phyloP scores from a whole-genome alignment of 768 basidiomycete species.

The Trametes cubensis region DNA sequence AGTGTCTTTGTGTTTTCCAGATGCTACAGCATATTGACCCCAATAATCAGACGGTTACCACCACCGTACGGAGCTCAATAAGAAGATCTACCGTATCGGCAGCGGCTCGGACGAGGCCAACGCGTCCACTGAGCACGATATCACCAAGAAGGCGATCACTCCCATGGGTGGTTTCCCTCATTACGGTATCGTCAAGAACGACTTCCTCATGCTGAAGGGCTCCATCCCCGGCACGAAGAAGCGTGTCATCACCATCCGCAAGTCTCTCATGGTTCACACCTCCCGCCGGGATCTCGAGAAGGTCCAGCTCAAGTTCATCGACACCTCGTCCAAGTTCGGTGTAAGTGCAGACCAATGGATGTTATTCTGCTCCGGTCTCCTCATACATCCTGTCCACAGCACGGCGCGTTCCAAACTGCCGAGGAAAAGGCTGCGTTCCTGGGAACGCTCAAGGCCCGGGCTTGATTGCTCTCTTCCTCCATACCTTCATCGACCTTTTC shows the following conservation, averaged over 20 bases:
- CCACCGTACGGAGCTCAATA: conserved; percentile 97
- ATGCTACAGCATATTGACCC: background rate
- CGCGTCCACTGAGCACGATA: conserved; percentile 93
- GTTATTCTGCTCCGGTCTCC: background rate
- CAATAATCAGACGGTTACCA: conserved; percentile 78
- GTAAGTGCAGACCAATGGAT: conserved; percentile 48
- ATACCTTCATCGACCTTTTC: conserved; percentile 38
- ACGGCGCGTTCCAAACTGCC: conserved; percentile 95
- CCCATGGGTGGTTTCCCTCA: conserved; percentile 99
- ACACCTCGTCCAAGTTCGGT: conserved; percentile 96
- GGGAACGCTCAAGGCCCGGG: conserved; percentile 85
- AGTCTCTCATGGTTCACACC: conserved; percentile 96
- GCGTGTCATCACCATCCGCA: conserved; percentile 96
- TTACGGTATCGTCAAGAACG: conserved; percentile 98
- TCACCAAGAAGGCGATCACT: conserved; percentile 91
- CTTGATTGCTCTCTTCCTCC: conserved; percentile 49
- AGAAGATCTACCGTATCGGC: conserved; percentile 97
- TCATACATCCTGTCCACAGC: conserved; percentile 46
- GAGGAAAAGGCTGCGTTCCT: conserved; percentile 96
- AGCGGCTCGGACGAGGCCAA: conserved; percentile 74
- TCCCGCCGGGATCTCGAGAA: conserved; percentile 97
- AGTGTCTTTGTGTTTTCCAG: conserved; percentile 37
- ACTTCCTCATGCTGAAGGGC: conserved; percentile 97
- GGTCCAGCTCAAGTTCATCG: conserved; percentile 97
- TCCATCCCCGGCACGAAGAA: conserved; percentile 96